A percentile compares a stretch with the other conserved stretches of the same genome.
Evolutionary conservation across 2,329 filamentous ascomycete species (phyloP).

Genomic region (Neophaeococcomyces mojaviensis): DNA sequence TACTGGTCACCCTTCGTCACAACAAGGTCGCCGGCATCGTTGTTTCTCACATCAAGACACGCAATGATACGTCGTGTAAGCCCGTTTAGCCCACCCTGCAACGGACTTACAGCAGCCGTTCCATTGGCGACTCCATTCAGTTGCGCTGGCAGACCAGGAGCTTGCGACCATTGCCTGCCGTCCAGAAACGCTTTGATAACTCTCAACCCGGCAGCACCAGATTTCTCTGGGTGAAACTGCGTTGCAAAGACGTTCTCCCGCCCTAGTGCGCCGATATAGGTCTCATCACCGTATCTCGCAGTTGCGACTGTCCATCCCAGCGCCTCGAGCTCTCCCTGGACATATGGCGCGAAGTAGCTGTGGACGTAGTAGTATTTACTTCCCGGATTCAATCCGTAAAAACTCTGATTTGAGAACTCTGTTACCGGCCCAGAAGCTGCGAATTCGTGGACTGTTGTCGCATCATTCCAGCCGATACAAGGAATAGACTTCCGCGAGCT

Average conservation of each 20-base stretch:
- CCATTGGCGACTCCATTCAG: constrained; percentile 22
- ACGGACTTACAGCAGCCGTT: not conserved
- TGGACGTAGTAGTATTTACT: constrained; percentile 99
- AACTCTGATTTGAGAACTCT: constrained; percentile 37
- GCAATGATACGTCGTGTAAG: constrained; percentile 91
- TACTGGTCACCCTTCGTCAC: constrained; percentile 99
- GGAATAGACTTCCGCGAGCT: constrained; percentile 58
- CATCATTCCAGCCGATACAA: constrained; percentile 98
- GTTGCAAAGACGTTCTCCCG: constrained; percentile 81
- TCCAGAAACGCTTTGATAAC: constrained; percentile 79
- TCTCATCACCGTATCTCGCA: constrained; percentile 76
- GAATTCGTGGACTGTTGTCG: constrained; percentile 48
- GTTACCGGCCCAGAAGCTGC: not conserved
- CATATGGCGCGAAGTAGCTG: constrained; percentile 79
- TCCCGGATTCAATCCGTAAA: constrained; percentile 70
- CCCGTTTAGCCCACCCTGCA: constrained; percentile 46
- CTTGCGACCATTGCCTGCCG: constrained; percentile 49
- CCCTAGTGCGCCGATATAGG: constrained; percentile 84
- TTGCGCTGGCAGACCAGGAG: constrained; percentile 10
- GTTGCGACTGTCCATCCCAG: constrained; percentile 91
- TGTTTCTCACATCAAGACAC: constrained; percentile 89
- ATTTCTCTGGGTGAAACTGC: constrained; percentile 98
- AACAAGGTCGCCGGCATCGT: constrained; percentile 88
- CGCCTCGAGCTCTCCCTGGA: constrained; percentile 62
- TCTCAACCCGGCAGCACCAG: constrained; percentile 76